Percentiles rank a stretch among this genome's conserved stretches.
These are phyloP conservation scores for Talaromyces rugulosus DNA, from an alignment of 2,329 filamentous ascomycete genomes.

Conservation along the genomic window DNA sequence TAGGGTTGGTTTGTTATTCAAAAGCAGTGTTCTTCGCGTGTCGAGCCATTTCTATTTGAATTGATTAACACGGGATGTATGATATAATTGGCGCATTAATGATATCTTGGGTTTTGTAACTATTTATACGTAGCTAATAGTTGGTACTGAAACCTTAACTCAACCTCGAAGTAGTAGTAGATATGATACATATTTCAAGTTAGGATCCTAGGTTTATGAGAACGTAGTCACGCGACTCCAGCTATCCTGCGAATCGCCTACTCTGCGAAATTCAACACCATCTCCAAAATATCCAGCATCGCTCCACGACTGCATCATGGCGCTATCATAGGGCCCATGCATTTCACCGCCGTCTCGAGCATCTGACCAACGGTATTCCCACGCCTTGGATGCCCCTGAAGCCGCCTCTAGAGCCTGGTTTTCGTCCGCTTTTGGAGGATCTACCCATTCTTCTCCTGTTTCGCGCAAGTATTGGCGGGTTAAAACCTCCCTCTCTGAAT, in stretches of 20 bases:
- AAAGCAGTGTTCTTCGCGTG: slow-evolving; percentile 1
- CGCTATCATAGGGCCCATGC: slow-evolving; percentile 82
- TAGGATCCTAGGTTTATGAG: slow-evolving; percentile 29
- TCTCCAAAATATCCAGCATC: slow-evolving; percentile 90
- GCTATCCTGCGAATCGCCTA: slow-evolving; percentile 46
- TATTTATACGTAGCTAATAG: background rate
- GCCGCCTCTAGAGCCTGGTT: slow-evolving; percentile 7
- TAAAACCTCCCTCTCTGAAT: slow-evolving; percentile 77
- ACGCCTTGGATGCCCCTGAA: slow-evolving; percentile 37
- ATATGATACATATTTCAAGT: background rate
- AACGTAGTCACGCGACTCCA: slow-evolving; percentile 55
- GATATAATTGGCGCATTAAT: slow-evolving; percentile 13
- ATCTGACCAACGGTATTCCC: slow-evolving; percentile 93
- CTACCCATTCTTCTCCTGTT: slow-evolving; percentile 80
- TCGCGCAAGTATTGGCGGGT: slow-evolving; percentile 79
- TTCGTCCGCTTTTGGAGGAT: slow-evolving; percentile 32
- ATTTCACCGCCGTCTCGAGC: slow-evolving; percentile 71
- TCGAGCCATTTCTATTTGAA: background rate
- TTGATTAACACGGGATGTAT: slow-evolving; percentile 7
- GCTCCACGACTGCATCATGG: slow-evolving; percentile 87
- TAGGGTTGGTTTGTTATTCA: background rate
- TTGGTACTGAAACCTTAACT: background rate
- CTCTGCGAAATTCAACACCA: slow-evolving; percentile 69
- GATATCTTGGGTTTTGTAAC: slow-evolving; percentile 5
- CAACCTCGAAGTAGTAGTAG: background rate